These are phyloP conservation scores for Arthroderma sp. DNA, from an alignment of 2,329 filamentous ascomycete genomes.

Conservation along the genomic window DNA sequence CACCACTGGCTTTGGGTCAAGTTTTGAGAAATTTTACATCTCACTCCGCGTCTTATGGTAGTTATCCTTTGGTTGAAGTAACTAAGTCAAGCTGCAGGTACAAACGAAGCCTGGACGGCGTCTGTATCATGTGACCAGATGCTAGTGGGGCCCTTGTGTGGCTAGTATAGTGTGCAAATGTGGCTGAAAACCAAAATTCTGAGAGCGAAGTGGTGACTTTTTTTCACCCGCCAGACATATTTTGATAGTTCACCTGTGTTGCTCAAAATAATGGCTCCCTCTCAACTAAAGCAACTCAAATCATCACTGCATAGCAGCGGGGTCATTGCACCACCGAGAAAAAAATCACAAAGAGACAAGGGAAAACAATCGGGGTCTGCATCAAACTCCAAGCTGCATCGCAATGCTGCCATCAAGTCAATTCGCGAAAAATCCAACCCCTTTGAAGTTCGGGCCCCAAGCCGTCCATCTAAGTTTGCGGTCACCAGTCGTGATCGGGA, in stretches of 20 bases:
- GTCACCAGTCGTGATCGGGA: slow-evolving; percentile 52
- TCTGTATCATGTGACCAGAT: too few species aligned
- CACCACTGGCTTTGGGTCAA: too few species aligned
- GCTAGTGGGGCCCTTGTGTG: too few species aligned
- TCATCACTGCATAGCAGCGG: slow-evolving; percentile 79
- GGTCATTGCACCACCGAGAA: slow-evolving; percentile 79
- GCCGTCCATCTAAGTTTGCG: slow-evolving; percentile 70
- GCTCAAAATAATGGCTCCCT: slow-evolving; percentile 60
- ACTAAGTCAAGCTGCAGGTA: neutral
- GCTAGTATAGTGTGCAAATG: too few species aligned
- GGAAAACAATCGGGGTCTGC: slow-evolving; percentile 52
- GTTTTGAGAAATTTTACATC: too few species aligned
- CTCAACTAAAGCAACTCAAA: slow-evolving; percentile 92
- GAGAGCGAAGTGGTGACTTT: too few species aligned
- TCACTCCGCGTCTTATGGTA: too few species aligned
- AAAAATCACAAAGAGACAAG: slow-evolving; percentile 83
- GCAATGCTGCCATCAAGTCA: slow-evolving; percentile 61
- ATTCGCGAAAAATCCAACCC: slow-evolving; percentile 97
- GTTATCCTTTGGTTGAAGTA: too few species aligned
- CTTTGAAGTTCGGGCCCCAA: slow-evolving; percentile 78
- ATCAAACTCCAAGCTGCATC: slow-evolving; percentile 62
- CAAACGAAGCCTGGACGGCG: too few species aligned
- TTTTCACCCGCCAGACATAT: too few species aligned
- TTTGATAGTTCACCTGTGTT: too few species aligned
- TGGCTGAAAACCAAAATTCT: too few species aligned